Evolutionary conservation across 495 filamentous ascomycete genomes (phyloP).

Genomic region (Penicillium bovifimosum): DNA sequence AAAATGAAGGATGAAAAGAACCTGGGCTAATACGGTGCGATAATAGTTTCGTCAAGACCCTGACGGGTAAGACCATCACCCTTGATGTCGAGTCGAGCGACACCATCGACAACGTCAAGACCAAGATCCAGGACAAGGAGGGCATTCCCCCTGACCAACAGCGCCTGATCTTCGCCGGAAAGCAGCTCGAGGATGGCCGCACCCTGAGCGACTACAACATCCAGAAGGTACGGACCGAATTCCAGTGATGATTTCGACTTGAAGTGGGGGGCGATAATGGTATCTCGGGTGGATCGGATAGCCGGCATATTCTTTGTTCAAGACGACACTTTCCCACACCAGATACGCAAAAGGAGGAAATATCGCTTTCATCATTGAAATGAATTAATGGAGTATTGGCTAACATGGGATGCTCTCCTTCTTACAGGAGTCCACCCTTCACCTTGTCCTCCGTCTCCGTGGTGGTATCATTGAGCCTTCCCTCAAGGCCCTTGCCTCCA

Average conservation of each 20-base stretch:
- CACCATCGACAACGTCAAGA: constrained; percentile 98
- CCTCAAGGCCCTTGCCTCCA: constrained; percentile 94
- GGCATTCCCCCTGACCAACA: constrained; percentile 99
- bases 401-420: constrained; percentile 19
- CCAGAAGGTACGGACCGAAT: constrained; percentile 73
- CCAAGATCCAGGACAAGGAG: constrained; percentile 99
- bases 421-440: constrained; percentile 90
- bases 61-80: constrained; percentile 99
- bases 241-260: constrained; percentile 7
- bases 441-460: constrained; percentile 98
- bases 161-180: constrained; percentile 98
- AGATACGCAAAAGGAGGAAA: constrained; percentile 12
- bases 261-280: neutral
- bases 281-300: constrained; percentile 3
- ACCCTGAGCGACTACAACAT: constrained; percentile 99
- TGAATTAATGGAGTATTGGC: constrained; percentile 13
- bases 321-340: neutral
- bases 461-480: constrained; percentile 99
- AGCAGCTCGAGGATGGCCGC: constrained; percentile 99
- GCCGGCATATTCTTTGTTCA: neutral
- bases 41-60: constrained; percentile 90
- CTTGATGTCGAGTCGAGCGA: constrained; percentile 98
- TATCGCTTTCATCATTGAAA: constrained; percentile 1
- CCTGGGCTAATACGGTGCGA: constrained; percentile 35
- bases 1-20: constrained; percentile 6